A percentile compares a stretch with the other conserved stretches of the same genome.
Conservation (phyloP, 2,329 filamentous ascomycete species). For the Pyrenophora tritici-repentis region DNA sequence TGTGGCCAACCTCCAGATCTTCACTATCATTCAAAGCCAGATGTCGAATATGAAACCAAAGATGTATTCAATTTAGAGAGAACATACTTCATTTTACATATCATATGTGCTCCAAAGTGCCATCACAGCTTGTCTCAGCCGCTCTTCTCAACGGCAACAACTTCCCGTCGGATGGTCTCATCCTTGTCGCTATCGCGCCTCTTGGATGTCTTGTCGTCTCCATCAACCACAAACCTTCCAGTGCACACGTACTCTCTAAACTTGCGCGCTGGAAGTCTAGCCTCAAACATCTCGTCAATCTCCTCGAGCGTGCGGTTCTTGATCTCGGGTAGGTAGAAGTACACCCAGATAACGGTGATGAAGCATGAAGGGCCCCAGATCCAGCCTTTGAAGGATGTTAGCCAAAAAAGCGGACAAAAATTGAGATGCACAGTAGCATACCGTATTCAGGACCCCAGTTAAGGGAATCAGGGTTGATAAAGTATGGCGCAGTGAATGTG, state of each 20-base stretch:
- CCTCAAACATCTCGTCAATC: conserved; percentile 44
- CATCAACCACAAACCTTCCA: conserved; percentile 21
- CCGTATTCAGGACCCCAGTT: conserved; percentile 64
- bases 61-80: no score
- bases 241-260: conserved; percentile 41
- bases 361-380: conserved; percentile 47
- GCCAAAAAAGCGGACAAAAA: neutral
- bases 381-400: conserved; percentile 26
- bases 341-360: conserved; percentile 44
- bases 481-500: conserved; percentile 63
- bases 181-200: conserved; percentile 28
- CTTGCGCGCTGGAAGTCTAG: conserved; percentile 33
- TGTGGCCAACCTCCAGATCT: no score
- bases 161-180: conserved; percentile 14
- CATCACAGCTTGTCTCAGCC: neutral
- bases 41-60: no score
- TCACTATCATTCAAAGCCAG: no score
- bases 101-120: no score
- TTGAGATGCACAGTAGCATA: conserved; percentile 6
- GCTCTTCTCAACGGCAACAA: conserved; percentile 12
- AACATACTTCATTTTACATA: no score
- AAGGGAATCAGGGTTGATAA: conserved; percentile 61
- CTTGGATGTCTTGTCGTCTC: conserved; percentile 12
- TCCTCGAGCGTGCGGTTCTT: conserved; percentile 49
- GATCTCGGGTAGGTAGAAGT: conserved; percentile 41